A percentile compares a stretch with the other conserved stretches of the same genome.
phyloP scores from a whole-genome alignment of 169 alveolate genomes.

The Plasmodium ovale region DNA sequence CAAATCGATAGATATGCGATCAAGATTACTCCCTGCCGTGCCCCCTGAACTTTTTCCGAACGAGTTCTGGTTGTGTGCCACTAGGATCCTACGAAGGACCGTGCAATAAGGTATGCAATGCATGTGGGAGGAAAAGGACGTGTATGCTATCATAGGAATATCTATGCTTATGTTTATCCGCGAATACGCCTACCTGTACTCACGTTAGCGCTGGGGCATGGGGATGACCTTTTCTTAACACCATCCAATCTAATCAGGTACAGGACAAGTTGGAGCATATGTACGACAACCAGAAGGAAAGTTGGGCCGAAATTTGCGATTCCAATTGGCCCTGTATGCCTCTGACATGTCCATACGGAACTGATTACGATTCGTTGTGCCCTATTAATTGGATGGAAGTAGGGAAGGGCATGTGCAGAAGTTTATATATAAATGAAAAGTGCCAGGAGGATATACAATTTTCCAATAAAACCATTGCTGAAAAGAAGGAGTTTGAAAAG shows the following conservation, averaged over 20 bases:
- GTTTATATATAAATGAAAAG: conserved; percentile 9
- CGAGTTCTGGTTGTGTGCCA: conserved; percentile 68
- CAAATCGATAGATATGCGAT: conserved; percentile 21
- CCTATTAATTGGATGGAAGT: conserved; percentile 48
- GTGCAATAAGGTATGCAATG: conserved; percentile 30
- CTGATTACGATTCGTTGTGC: conserved; percentile 33
- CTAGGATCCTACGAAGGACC: conserved; percentile 49
- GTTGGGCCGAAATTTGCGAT: conserved; percentile 68
- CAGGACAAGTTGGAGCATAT: conserved; percentile 42
- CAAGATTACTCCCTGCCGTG: conserved; percentile 63
- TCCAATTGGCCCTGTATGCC: conserved; percentile 70
- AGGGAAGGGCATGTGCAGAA: conserved; percentile 42
- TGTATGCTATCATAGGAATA: too few relatives aligned
- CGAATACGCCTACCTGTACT: too few relatives aligned
- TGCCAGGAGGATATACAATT: conserved; percentile 11
- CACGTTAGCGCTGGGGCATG: too few relatives aligned
- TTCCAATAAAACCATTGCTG: conserved; percentile 4
- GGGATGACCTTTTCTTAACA: too few relatives aligned
- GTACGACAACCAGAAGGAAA: conserved; percentile 59
- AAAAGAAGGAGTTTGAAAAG: conserved; percentile 31
- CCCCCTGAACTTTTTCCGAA: conserved; percentile 59
- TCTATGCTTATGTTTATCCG: too few relatives aligned
- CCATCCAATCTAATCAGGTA: conserved; percentile 35
- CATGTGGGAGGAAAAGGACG: too few relatives aligned
- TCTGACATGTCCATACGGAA: conserved; percentile 35